Conservation (phyloP, 768 basidiomycete species). For the Auricularia cornea region DNA sequence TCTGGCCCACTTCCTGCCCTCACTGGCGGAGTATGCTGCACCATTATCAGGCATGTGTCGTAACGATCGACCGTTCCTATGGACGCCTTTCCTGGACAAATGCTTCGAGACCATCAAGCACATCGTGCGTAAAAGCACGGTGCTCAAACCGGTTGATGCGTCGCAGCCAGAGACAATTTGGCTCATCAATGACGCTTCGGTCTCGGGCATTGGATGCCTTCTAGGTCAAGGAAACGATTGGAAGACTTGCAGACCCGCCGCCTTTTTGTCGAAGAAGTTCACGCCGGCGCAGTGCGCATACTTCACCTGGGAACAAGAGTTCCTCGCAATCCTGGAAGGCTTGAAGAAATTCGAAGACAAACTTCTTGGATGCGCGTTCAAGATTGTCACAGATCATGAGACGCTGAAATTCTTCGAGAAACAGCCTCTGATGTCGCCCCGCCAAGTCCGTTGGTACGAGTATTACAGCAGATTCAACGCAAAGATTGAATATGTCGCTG, state of each 20-base stretch:
- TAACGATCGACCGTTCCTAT: background rate
- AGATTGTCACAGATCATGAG: constrained; percentile 22
- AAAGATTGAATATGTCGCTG: constrained; percentile 19
- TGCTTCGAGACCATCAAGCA: background rate
- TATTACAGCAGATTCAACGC: constrained; percentile 22
- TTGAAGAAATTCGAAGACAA: constrained; percentile 26
- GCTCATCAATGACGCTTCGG: constrained; percentile 21
- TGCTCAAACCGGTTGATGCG: constrained; percentile 18
- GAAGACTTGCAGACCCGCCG: constrained; percentile 18
- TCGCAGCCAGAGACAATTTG: constrained; percentile 16
- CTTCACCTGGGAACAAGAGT: constrained; percentile 16
- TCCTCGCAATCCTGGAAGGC: constrained; percentile 10
- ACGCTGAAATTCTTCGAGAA: constrained; percentile 8
- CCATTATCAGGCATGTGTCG: background rate
- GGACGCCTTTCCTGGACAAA: background rate
- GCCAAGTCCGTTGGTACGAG: constrained; percentile 24
- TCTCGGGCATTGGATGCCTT: constrained; percentile 18
- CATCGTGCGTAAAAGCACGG: constrained; percentile 11
- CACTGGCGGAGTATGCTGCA: constrained; percentile 5
- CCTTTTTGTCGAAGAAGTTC: constrained; percentile 24
- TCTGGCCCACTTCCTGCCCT: constrained; percentile 9
- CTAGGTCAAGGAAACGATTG: constrained; percentile 23
- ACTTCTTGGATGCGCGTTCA: constrained; percentile 16
- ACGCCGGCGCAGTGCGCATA: constrained; percentile 23
- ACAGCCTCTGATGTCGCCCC: constrained; percentile 7